These are phyloP conservation scores for Radiomyces spectabilis DNA, from an alignment of 192 early-diverging fungal species.

Conservation along the genomic window DNA sequence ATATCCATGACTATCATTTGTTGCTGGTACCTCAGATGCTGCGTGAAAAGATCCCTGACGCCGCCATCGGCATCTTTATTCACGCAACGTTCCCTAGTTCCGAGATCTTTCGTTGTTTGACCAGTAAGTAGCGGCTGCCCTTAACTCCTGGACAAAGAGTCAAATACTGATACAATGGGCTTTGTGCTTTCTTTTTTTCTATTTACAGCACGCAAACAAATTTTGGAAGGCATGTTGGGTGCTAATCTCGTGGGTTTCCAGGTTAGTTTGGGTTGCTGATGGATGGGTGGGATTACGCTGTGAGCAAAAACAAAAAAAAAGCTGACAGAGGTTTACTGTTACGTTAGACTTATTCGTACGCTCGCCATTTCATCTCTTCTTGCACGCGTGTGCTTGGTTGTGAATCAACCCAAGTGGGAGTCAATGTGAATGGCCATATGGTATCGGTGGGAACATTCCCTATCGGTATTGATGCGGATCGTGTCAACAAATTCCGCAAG, in stretches of 20 bases:
- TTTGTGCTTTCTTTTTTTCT: too few relatives aligned
- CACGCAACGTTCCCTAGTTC: constrained; percentile 96
- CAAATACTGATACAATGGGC: neutral
- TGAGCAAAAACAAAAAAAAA: neutral
- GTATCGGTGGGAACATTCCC: constrained; percentile 89
- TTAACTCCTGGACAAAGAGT: neutral
- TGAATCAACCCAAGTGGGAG: constrained; percentile 88
- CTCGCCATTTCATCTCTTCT: constrained; percentile 85
- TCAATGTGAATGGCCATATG: constrained; percentile 72
- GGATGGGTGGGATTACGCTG: too few relatives aligned
- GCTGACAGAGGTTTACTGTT: neutral
- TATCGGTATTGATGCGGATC: constrained; percentile 88
- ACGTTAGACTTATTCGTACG: constrained; percentile 79
- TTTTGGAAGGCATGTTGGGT: constrained; percentile 84
- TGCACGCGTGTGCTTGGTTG: constrained; percentile 93
- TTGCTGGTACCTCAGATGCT: constrained; percentile 88
- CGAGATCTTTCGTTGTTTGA: constrained; percentile 92
- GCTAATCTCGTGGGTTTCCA: constrained; percentile 94
- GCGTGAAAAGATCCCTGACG: constrained; percentile 71
- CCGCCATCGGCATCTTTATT: constrained; percentile 90
- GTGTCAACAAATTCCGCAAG: constrained; percentile 56
- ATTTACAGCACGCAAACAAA: constrained; percentile 66
- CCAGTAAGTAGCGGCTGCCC: constrained; percentile 32
- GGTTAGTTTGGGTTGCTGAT: too few relatives aligned
- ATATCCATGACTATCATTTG: constrained; percentile 93